Percentiles rank a stretch among this genome's conserved stretches.
Conservation (phyloP, 2,329 filamentous ascomycete genomes). For the Alternaria sp. region DNA sequence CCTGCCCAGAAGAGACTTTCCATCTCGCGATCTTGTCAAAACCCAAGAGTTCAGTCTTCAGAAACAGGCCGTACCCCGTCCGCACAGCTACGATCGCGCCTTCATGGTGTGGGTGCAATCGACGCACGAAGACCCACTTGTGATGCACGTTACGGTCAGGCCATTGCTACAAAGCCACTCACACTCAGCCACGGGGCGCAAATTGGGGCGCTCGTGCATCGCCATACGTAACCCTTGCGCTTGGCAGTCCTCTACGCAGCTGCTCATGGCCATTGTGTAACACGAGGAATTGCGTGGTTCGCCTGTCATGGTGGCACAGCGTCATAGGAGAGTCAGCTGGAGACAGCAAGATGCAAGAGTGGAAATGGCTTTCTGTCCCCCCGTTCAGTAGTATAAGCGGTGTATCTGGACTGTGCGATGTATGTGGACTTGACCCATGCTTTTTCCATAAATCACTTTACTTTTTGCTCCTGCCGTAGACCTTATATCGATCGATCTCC, state of each 20-base stretch:
- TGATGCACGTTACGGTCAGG: constrained; percentile 28
- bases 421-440: constrained; percentile 3
- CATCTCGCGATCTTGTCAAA: neutral
- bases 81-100: constrained; percentile 23
- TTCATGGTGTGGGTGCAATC: constrained; percentile 13
- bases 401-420: constrained; percentile 1
- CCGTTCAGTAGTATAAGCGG: neutral
- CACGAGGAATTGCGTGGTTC: constrained; percentile 1
- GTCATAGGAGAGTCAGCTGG: neutral
- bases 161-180: constrained; percentile 28
- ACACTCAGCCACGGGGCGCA: constrained; percentile 35
- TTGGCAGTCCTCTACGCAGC: constrained; percentile 17
- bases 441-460: constrained; percentile 21
- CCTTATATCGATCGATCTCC: neutral
- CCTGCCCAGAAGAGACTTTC: neutral
- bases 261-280: constrained; percentile 10
- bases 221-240: constrained; percentile 13
- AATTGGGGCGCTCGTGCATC: constrained; percentile 21
- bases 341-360: constrained; percentile 2
- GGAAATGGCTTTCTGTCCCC: neutral
- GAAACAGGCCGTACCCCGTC: neutral
- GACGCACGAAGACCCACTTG: constrained; percentile 29
- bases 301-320: constrained; percentile 13
- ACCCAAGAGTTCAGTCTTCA: neutral
- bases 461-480: neutral